Percentiles rank a stretch among this genome's conserved stretches.
phyloP scores from a whole-genome alignment of 1,284 basidiomycete species.

The Pseudozyma tsukubaensis region DNA sequence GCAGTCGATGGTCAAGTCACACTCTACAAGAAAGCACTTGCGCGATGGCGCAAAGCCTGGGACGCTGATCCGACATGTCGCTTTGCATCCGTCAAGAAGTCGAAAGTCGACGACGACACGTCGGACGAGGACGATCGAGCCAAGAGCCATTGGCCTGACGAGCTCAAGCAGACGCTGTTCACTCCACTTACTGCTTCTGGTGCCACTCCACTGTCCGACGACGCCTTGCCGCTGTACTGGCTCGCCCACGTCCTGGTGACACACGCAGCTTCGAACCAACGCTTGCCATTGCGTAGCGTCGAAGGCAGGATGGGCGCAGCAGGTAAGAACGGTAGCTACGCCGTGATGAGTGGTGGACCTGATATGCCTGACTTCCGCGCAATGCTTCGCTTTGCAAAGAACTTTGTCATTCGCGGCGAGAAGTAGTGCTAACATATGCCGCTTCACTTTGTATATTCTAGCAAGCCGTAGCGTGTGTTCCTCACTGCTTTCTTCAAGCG shows the following conservation, averaged over 20 bases:
- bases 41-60: constrained; percentile 60
- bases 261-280: constrained; percentile 50
- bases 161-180: constrained; percentile 41
- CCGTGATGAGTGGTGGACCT: constrained; percentile 25
- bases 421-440: constrained; percentile 12
- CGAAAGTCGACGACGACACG: constrained; percentile 8
- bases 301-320: constrained; percentile 29
- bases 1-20: constrained; percentile 29
- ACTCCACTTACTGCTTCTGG: constrained; percentile 58
- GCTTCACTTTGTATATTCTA: neutral
- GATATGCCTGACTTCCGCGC: constrained; percentile 53
- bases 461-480: neutral
- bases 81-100: constrained; percentile 44
- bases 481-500: neutral
- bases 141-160: constrained; percentile 27
- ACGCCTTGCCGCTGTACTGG: constrained; percentile 63
- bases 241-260: constrained; percentile 58
- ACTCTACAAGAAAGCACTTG: constrained; percentile 52
- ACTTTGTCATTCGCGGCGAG: constrained; percentile 54
- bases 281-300: constrained; percentile 37
- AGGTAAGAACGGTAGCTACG: constrained; percentile 25
- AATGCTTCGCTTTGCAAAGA: constrained; percentile 59
- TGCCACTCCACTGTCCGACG: constrained; percentile 58
- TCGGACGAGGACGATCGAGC: constrained; percentile 11
- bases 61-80: constrained; percentile 53